Conservation (phyloP, 1,284 basidiomycete genomes). For the Pseudomicrostroma phylloplanum region DNA sequence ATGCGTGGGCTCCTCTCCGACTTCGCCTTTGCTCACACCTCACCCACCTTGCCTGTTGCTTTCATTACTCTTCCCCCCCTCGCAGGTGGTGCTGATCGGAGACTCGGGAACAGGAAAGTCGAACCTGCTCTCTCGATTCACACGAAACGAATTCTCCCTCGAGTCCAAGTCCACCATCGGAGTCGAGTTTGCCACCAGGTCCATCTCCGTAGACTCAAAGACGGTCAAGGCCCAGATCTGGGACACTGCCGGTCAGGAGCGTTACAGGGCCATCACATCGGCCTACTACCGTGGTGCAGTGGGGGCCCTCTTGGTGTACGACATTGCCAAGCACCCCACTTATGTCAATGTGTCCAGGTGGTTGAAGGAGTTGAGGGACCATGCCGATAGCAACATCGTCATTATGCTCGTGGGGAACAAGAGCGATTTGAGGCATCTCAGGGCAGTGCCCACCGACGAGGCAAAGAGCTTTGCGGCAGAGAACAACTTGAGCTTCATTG, state of each 20-base stretch:
- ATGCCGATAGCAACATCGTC: conserved; percentile 55
- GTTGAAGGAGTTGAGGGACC: conserved; percentile 87
- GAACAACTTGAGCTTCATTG: conserved; percentile 81
- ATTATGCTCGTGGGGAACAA: conserved; percentile 63
- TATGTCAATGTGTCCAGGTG: conserved; percentile 94
- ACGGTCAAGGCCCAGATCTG: conserved; percentile 98
- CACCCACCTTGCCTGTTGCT: too few species aligned
- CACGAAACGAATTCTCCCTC: conserved; percentile 97
- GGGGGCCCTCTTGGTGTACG: conserved; percentile 56
- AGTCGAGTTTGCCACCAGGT: conserved; percentile 96
- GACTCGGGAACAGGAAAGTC: conserved; percentile 98
- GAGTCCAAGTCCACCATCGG: conserved; percentile 94
- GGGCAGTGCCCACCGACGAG: conserved; percentile 85
- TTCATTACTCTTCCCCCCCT: too few species aligned
- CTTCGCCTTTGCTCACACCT: too few species aligned
- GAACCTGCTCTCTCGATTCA: conserved; percentile 63
- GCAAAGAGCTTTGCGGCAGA: conserved; percentile 55
- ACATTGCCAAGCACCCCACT: conserved; percentile 71
- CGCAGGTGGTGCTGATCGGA: conserved; percentile 73
- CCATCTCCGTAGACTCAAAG: conserved; percentile 90
- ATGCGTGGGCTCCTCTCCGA: too few species aligned
- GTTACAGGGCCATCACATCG: conserved; percentile 97
- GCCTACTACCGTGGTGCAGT: conserved; percentile 95
- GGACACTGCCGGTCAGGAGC: conserved; percentile 97
- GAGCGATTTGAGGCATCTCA: conserved; percentile 93